Evolutionary conservation across 1,139 yeast genomes (phyloP).

Genomic region (Kurtzmaniella quercitrusa): DNA sequence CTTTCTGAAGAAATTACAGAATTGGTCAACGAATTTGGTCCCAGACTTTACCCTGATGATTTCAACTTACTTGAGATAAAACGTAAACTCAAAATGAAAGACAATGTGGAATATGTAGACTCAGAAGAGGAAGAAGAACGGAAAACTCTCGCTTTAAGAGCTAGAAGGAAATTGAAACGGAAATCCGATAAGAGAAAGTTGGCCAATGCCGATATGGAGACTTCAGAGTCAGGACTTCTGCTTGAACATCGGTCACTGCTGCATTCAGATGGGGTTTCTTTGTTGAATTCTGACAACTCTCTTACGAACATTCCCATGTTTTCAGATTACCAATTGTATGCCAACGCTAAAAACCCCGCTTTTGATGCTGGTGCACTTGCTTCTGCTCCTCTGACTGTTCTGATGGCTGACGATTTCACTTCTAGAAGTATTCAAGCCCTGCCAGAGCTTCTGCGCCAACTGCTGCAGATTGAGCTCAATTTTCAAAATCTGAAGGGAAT

Average conservation of each 20-base stretch:
- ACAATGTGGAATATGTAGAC: conserved; percentile 28
- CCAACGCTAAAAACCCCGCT: conserved; percentile 25
- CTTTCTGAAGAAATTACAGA: conserved; percentile 41
- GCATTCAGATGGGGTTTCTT: conserved; percentile 49
- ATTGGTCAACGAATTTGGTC: conserved; percentile 42
- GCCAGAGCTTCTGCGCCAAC: conserved; percentile 16
- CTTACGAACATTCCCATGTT: conserved; percentile 55
- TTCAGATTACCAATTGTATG: conserved; percentile 41
- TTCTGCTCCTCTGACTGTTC: conserved; percentile 20
- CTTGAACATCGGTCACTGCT: conserved; percentile 28
- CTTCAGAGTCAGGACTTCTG: conserved; percentile 11
- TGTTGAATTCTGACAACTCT: conserved; percentile 50
- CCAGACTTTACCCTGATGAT: conserved; percentile 43
- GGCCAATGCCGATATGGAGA: conserved; percentile 4
- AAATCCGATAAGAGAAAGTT: conserved; percentile 17
- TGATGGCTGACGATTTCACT: conserved; percentile 29
- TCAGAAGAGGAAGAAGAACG: conserved; percentile 54
- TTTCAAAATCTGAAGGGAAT: conserved; percentile 18
- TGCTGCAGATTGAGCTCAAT: conserved; percentile 33
- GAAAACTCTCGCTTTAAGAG: conserved; percentile 51
- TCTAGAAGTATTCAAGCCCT: conserved; percentile 7
- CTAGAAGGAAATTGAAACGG: conserved; percentile 34
- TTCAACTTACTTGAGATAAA: conserved; percentile 40
- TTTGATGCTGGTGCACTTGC: conserved; percentile 24
- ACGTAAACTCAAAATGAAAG: conserved; percentile 23